Evolutionary conservation across 208 protist genomes (phyloP), one percentile per base, ranked within the genome.

Genomic region (Acanthamoeba sp.): DNA sequence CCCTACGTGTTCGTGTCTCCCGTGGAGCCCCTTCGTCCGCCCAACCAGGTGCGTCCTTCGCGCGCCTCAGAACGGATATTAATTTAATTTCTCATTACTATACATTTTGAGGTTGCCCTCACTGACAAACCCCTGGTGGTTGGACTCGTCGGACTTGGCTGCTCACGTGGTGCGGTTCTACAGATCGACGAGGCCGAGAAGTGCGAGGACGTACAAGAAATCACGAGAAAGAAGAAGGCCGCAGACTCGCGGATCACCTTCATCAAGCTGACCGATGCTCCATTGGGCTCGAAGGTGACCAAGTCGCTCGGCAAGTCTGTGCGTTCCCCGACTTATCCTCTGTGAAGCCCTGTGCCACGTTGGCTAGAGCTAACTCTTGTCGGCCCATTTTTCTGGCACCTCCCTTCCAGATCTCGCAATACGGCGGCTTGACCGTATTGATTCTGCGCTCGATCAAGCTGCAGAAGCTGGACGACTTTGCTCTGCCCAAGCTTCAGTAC

Each of bases 401-500:
- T n/a, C n/a, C n/a, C n/a, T 18, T 64, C 50, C 82, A 91, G 85
- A 66, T 91, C 27, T 91, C 85, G 34, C 52, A 66, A 42, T 91
- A 76, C 57, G 34, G 24, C 7, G 42, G 42, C 34, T 91, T 91
- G 62, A 76, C 27, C 18, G 62, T 91, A 12, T 32, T 91, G 7
- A 73, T 91, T 24, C 62, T 91, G 62, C 52, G 85, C 32, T 27
- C 36, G 36, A 9, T 91, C 62, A 45, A 73, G 62, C 34, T 91
- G 22, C 36, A 66, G 85, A 91, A 91, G 85, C 62, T 91, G 50
- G 85, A 91, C 36, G 62, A 73, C 59, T 91, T 91, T n/a, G 52
- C 50, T 0, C 57, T 91, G 27, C 85, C 85, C 52, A 91, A 91
- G 57, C 85, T 91, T 7, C 85, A 91, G 27, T 91, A 55, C 40